phyloP scores from a whole-genome alignment of 306 rosid species.

The Vachellia pachyceras region DNA sequence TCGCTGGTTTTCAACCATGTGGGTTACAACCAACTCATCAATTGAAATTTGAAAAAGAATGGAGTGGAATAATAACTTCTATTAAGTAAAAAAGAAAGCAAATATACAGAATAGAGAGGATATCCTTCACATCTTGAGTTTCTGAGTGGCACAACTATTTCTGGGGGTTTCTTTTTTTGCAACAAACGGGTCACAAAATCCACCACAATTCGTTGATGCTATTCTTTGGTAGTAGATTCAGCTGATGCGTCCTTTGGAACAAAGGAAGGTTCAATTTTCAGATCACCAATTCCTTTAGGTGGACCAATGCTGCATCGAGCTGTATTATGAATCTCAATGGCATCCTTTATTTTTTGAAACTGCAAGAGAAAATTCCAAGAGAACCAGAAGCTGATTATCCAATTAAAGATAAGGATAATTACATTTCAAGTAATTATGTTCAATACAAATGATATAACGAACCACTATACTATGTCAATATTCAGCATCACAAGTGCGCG shows the following conservation, averaged over 20 bases:
- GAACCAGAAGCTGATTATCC: slow-evolving; percentile 24
- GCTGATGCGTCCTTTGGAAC: slow-evolving; percentile 59
- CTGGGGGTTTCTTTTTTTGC: slow-evolving; percentile 23
- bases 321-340: slow-evolving; percentile 82
- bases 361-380: slow-evolving; percentile 58
- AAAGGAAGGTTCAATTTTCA: slow-evolving; percentile 55
- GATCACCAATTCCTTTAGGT: slow-evolving; percentile 73
- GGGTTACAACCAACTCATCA: slow-evolving; percentile 48
- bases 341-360: slow-evolving; percentile 98
- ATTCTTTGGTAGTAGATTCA: slow-evolving; percentile 58
- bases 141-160: slow-evolving; percentile 28
- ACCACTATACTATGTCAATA: background rate
- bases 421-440: slow-evolving; percentile 3
- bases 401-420: slow-evolving; percentile 1
- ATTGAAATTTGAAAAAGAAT: slow-evolving; percentile 55
- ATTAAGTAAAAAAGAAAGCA: slow-evolving; percentile 11
- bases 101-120: slow-evolving; percentile 59
- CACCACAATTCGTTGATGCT: slow-evolving; percentile 31
- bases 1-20: slow-evolving; percentile 41
- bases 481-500: slow-evolving; percentile 2
- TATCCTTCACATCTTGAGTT: slow-evolving; percentile 38
- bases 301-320: slow-evolving; percentile 99
- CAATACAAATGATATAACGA: background rate
- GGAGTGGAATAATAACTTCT: slow-evolving; percentile 39
- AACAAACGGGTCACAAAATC: slow-evolving; percentile 36